Percentiles rank a stretch among this genome's conserved stretches.
These are phyloP conservation scores for Neurospora sp. DNA, from an alignment of 2,329 filamentous ascomycete species.

Conservation along the genomic window DNA sequence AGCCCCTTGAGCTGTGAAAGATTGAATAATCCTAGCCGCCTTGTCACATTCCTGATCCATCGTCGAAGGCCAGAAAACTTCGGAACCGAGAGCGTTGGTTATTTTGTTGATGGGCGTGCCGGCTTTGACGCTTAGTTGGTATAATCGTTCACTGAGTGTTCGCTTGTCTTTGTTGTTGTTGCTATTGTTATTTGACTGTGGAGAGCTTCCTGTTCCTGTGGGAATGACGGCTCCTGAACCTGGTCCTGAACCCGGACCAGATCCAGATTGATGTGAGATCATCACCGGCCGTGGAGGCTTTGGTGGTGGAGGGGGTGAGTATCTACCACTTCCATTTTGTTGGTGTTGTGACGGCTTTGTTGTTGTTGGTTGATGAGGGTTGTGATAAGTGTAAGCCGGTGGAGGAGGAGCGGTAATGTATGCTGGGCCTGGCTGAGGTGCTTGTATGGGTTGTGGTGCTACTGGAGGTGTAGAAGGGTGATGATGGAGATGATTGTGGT, in stretches of 20 bases:
- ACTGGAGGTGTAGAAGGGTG: not conserved
- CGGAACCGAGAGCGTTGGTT: conserved; percentile 58
- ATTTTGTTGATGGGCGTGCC: conserved; percentile 55
- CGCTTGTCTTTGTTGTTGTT: conserved; percentile 18
- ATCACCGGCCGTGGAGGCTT: not conserved
- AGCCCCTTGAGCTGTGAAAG: not conserved
- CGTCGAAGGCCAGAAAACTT: conserved; percentile 61
- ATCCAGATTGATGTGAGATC: not conserved
- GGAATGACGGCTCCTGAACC: not conserved
- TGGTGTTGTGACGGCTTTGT: not conserved
- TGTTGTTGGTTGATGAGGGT: not conserved
- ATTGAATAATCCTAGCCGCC: conserved; percentile 56
- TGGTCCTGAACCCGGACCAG: not conserved
- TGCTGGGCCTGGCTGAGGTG: not conserved
- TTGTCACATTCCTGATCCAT: conserved; percentile 69
- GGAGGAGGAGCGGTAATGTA: not conserved
- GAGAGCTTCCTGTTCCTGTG: not conserved
- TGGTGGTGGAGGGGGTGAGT: not conserved
- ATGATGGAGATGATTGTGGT: not conserved
- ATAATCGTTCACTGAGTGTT: conserved; percentile 47
- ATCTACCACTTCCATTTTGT: not conserved
- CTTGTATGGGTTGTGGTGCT: not conserved
- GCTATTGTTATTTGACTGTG: not conserved
- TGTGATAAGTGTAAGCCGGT: not conserved
- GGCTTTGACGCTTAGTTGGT: conserved; percentile 36